Evolutionary conservation across 2,329 filamentous ascomycete species (phyloP).

Genomic region (Phialocephala subalpina): DNA sequence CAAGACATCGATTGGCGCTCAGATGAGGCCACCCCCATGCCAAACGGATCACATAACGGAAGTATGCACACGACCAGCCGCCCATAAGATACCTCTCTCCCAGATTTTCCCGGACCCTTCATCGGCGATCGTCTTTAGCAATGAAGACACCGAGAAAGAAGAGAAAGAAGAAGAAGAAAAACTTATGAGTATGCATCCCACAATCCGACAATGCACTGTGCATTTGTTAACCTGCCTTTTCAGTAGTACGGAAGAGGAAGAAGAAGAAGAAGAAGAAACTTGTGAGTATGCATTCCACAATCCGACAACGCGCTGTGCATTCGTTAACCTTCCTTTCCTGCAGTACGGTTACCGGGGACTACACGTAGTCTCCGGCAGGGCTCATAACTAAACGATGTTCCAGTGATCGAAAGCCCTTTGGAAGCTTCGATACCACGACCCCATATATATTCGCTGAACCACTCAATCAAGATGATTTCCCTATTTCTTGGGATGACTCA

Average conservation of each 20-base stretch:
- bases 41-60: neutral
- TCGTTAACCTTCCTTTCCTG: neutral
- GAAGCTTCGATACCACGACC: constrained; percentile 1
- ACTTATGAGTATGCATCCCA: too few species aligned
- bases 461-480: constrained; percentile 5
- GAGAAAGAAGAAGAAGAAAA: too few species aligned
- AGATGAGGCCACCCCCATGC: neutral
- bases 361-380: neutral
- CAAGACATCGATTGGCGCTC: neutral
- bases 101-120: too few species aligned
- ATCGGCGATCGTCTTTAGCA: too few species aligned
- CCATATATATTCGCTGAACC: constrained; percentile 8
- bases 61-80: too few species aligned
- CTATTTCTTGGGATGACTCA: neutral
- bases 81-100: too few species aligned
- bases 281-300: too few species aligned
- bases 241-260: too few species aligned
- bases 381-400: neutral
- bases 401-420: constrained; percentile 4
- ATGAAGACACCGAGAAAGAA: too few species aligned
- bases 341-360: neutral
- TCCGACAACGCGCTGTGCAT: neutral
- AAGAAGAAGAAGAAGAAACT: too few species aligned
- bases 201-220: too few species aligned
- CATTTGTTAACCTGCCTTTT: too few species aligned